These are phyloP conservation scores for Alternaria rosae DNA, from an alignment of 2,329 filamentous ascomycete genomes.

Conservation along the genomic window DNA sequence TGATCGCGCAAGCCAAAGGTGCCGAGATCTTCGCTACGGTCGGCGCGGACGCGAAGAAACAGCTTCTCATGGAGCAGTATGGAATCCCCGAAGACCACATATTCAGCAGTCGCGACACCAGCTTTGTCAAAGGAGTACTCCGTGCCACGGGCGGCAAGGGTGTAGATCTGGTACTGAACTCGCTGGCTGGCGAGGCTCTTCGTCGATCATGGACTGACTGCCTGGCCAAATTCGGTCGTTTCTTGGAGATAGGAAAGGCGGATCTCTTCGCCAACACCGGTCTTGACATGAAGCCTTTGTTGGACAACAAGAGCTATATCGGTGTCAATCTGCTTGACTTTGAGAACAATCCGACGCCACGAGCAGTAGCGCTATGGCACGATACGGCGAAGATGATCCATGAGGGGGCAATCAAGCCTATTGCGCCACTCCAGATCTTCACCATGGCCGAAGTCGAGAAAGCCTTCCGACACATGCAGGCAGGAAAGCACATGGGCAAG, in stretches of 20 bases:
- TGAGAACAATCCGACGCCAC: constrained; percentile 2
- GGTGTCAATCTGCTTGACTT: constrained; percentile 12
- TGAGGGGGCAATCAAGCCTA: constrained; percentile 3
- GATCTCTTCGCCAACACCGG: constrained; percentile 18
- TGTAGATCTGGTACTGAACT: constrained; percentile 47
- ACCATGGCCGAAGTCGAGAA: constrained; percentile 9
- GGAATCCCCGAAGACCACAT: constrained; percentile 34
- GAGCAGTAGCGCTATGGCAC: neutral
- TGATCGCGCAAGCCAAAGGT: constrained; percentile 23
- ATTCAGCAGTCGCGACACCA: constrained; percentile 29
- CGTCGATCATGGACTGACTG: constrained; percentile 28
- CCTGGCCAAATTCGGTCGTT: constrained; percentile 40
- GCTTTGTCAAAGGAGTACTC: constrained; percentile 14
- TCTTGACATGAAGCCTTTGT: constrained; percentile 24
- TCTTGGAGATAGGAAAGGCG: constrained; percentile 30
- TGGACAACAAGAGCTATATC: constrained; percentile 9
- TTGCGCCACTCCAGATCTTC: constrained; percentile 10
- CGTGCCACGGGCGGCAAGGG: constrained; percentile 32
- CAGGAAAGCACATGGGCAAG: constrained; percentile 51
- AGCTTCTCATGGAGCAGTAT: constrained; percentile 14
- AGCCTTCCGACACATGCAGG: constrained; percentile 30
- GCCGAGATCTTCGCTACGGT: constrained; percentile 30
- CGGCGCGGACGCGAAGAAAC: constrained; percentile 17
- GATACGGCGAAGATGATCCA: constrained; percentile 7
- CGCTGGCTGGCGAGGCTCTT: constrained; percentile 33